phyloP scores from a whole-genome alignment of 2,329 filamentous ascomycete genomes.

The Myriosclerotinia scirpicola region DNA sequence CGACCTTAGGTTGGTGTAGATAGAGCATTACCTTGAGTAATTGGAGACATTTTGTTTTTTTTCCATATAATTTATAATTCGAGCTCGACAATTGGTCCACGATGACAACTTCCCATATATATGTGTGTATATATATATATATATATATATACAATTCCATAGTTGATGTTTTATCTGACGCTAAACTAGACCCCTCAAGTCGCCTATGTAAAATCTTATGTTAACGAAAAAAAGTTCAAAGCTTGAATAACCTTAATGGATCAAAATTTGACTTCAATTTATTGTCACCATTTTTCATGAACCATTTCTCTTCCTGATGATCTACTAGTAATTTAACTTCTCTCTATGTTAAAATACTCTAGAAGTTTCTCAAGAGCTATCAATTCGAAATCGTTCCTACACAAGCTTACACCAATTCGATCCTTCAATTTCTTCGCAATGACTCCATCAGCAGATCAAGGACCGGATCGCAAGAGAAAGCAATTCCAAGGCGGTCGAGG shows the following conservation, averaged over 20 bases:
- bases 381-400: neutral
- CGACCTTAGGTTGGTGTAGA: neutral
- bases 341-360: conserved; percentile 37
- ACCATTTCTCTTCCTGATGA: neutral
- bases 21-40: neutral
- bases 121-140: no score
- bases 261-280: neutral
- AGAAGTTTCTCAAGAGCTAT: conserved; percentile 15
- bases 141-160: neutral
- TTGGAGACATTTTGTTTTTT: neutral
- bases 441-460: conserved; percentile 20
- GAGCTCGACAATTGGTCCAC: neutral
- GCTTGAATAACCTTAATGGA: neutral
- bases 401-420: conserved; percentile 7
- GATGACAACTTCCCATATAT: neutral
- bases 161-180: conserved; percentile 13
- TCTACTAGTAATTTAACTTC: neutral
- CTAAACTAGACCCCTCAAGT: conserved; percentile 17
- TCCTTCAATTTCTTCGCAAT: conserved; percentile 26
- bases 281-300: neutral
- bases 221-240: conserved; percentile 14
- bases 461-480: conserved; percentile 35
- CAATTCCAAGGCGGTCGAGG: conserved; percentile 38
- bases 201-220: neutral
- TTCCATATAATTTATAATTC: neutral